Percentiles rank a stretch among this genome's conserved stretches.
Evolutionary conservation across 2,329 filamentous ascomycete genomes (phyloP).

Genomic region (Chaetoscypha palmicola): DNA sequence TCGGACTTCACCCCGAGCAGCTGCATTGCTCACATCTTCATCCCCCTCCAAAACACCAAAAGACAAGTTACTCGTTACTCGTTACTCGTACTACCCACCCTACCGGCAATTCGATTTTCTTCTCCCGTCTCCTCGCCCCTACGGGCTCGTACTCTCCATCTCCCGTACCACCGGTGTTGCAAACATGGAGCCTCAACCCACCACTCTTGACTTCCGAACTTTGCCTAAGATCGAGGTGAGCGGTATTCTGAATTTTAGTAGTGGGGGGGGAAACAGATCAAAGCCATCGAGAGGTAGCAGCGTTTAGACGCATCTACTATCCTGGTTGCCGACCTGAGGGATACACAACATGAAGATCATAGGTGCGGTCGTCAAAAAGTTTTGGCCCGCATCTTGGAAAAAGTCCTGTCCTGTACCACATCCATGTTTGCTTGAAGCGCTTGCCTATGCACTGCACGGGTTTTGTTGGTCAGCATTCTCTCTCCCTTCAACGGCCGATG

Average conservation of each 20-base stretch:
- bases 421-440: slow-evolving; percentile 4
- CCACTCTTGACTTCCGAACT: slow-evolving; percentile 34
- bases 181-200: slow-evolving; percentile 3
- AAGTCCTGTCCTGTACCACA: not conserved
- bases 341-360: slow-evolving; percentile 5
- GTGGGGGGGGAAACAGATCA: no score
- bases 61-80: no score
- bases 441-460: not conserved
- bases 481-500: not conserved
- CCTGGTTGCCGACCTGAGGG: slow-evolving; percentile 6
- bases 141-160: not conserved
- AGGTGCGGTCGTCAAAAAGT: not conserved
- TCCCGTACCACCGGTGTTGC: not conserved
- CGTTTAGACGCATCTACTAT: slow-evolving; percentile 1
- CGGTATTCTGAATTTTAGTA: slow-evolving; percentile 9
- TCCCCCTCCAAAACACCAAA: no score
- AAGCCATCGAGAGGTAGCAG: not conserved
- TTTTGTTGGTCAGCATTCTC: slow-evolving; percentile 8
- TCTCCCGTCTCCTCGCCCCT: not conserved
- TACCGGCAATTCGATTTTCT: not conserved
- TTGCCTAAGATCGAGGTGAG: slow-evolving; percentile 50
- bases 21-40: no score
- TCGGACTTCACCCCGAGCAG: no score
- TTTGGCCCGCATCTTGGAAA: not conserved
- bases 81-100: no score